Percentiles rank a stretch among this genome's conserved stretches.
phyloP scores from a whole-genome alignment of 192 early-diverging fungal genomes.

The Gigaspora rosea region DNA sequence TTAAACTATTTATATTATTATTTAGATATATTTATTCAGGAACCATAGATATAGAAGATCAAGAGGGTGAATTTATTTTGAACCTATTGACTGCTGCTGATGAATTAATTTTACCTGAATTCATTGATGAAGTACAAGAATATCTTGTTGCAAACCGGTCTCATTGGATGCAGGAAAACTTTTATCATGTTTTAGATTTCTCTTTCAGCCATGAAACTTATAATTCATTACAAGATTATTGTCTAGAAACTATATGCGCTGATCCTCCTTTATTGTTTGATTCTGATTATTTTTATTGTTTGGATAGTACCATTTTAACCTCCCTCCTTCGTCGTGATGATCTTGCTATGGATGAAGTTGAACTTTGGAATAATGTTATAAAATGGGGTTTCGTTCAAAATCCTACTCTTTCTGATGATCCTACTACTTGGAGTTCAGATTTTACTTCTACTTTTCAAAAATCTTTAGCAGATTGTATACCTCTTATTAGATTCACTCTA shows the following conservation, averaged over 20 bases:
- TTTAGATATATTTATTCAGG: conserved; percentile 30
- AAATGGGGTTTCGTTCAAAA: conserved; percentile 8
- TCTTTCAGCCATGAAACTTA: neutral
- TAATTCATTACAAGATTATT: conserved; percentile 9
- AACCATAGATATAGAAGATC: neutral
- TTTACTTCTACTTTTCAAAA: neutral
- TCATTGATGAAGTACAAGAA: conserved; percentile 22
- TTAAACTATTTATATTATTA: neutral
- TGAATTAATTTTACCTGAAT: conserved; percentile 4
- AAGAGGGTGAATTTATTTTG: conserved; percentile 16
- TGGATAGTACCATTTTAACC: neutral
- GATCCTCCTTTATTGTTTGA: conserved; percentile 13
- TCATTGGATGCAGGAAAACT: conserved; percentile 10
- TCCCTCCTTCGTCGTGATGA: neutral
- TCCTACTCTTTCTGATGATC: neutral
- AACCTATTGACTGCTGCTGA: conserved; percentile 10
- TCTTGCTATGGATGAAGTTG: conserved; percentile 7
- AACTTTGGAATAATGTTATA: conserved; percentile 15
- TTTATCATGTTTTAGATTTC: conserved; percentile 5
- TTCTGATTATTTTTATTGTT: conserved; percentile 7
- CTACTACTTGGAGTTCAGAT: neutral
- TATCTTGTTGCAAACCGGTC: neutral
- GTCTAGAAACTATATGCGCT: neutral
- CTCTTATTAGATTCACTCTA: conserved; percentile 21
- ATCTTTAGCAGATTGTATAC: conserved; percentile 1